Evolutionary conservation across 2,329 filamentous ascomycete species (phyloP), one percentile per base, ranked within the genome.

Genomic region (Fusarium heterosporum): DNA sequence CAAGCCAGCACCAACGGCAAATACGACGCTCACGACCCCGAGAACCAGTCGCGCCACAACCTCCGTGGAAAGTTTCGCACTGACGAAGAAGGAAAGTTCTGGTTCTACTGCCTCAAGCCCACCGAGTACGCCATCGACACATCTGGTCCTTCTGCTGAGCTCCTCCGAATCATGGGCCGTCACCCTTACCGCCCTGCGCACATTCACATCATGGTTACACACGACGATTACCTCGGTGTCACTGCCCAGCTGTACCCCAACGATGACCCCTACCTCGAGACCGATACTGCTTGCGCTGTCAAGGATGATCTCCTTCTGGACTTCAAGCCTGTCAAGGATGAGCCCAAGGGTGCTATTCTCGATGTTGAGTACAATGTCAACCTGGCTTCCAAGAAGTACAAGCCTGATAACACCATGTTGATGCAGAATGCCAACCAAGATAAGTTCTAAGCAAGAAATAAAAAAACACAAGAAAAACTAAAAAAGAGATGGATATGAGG

Each of bases 221-320:
- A 85, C 57, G 83, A 84, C n/a, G 87, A 88, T 5, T 92, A 90
- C 81, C 90, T 89, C 74, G 82, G 89, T 82, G 69, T 92, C 61
- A 91, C 90, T 2, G 93, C 91, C 1, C 91, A 94, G 77, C 89
- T 94, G 52, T 94, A 93, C 75, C 90, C 92, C 77, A 84, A 84
- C 63, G 82, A 86, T 63, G 87, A 90, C 78, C 84, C 86, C 47
- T 91, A 92, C 75, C 82, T 93, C 26, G 74, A 77, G 36, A 76
- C 76, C 3, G 79, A 80, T 48, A 77, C 77, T 40, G 83, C 84
- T 30, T 86, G 84, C 63, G 84, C 83, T 36, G 84, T 86, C 68
- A 86, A 86, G 77, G 78, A 83, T 46, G 83, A 84, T 46, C 74
- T 86, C 6, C 70, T 85, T 3, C 77, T 85, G 14, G 78, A 83